phyloP scores from a whole-genome alignment of 2,329 filamentous ascomycete species.

The Lecanicillium sp. region DNA sequence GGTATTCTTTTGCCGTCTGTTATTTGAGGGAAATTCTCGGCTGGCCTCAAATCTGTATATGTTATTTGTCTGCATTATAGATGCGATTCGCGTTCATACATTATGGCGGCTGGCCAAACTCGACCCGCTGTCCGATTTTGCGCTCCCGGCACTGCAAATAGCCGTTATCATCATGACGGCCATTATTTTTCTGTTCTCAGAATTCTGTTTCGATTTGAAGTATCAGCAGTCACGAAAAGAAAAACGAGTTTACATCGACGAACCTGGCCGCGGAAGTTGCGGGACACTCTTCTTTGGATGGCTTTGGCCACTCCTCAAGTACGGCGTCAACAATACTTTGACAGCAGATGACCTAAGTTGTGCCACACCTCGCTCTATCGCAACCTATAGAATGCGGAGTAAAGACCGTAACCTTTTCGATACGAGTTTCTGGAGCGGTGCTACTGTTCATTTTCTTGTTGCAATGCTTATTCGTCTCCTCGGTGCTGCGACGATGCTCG shows the following conservation, averaged over 20 bases:
- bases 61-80: neutral
- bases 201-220: neutral
- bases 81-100: neutral
- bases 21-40: neutral
- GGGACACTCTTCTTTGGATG: constrained; percentile 1
- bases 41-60: neutral
- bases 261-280: neutral
- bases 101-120: neutral
- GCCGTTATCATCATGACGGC: neutral
- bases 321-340: neutral
- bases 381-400: neutral
- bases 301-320: constrained; percentile 1
- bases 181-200: neutral
- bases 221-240: neutral
- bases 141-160: neutral
- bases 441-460: neutral
- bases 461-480: neutral
- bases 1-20: neutral
- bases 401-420: too few species aligned
- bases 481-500: neutral
- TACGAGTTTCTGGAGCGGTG: too few species aligned
- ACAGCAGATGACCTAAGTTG: neutral
- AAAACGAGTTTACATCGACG: neutral
- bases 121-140: neutral
- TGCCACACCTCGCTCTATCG: neutral